Evolutionary conservation across 768 basidiomycete species (phyloP).

Genomic region (Goffeauzyma gilvescens): DNA sequence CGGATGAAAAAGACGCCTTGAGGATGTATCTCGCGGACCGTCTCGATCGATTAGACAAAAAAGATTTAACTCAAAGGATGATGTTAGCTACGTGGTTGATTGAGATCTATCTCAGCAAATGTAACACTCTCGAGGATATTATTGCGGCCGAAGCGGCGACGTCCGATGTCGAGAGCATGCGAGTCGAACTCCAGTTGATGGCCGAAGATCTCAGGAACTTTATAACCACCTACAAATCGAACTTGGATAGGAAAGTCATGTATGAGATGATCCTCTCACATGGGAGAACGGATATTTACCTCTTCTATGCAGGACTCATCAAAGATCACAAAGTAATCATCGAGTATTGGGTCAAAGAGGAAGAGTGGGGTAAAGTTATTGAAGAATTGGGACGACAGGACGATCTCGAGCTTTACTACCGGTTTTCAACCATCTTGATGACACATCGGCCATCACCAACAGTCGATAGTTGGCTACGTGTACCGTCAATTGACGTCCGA

Average conservation of each 20-base stretch:
- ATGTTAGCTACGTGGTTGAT: constrained; percentile 97
- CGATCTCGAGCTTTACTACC: constrained; percentile 77
- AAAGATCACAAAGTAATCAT: constrained; percentile 70
- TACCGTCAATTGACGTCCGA: constrained; percentile 55
- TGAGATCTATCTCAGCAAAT: constrained; percentile 90
- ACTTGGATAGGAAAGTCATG: constrained; percentile 63
- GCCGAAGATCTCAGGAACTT: constrained; percentile 89
- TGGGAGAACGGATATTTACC: constrained; percentile 76
- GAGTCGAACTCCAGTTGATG: constrained; percentile 56
- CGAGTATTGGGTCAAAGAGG: constrained; percentile 79
- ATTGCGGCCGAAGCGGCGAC: constrained; percentile 56
- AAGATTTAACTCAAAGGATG: constrained; percentile 84
- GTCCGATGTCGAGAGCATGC: constrained; percentile 66
- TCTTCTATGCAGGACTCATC: constrained; percentile 66
- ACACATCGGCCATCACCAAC: constrained; percentile 70
- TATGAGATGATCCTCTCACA: constrained; percentile 89
- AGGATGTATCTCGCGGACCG: constrained; percentile 74
- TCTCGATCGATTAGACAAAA: constrained; percentile 64
- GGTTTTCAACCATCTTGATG: constrained; percentile 72
- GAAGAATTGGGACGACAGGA: constrained; percentile 75
- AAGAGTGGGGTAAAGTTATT: constrained; percentile 78
- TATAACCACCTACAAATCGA: constrained; percentile 84
- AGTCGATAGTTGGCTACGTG: constrained; percentile 79
- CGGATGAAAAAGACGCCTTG: constrained; percentile 70
- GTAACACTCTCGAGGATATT: constrained; percentile 84